Evolutionary conservation across 306 rosid genomes (phyloP).

Genomic region (Geum urbanum): DNA sequence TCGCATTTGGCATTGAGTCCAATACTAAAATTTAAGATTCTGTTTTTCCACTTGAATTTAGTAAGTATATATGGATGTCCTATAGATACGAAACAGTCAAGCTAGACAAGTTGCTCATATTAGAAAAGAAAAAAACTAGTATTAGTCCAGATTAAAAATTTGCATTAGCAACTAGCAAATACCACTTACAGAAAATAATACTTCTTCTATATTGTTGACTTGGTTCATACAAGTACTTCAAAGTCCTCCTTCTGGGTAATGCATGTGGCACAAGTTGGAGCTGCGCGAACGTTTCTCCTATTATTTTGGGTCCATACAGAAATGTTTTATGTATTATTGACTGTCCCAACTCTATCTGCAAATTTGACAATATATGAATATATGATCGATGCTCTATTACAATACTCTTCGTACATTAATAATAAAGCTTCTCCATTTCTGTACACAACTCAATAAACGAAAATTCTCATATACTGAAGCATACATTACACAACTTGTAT

Average conservation of each 20-base stretch:
- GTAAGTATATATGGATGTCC: background rate
- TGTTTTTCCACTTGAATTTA: background rate
- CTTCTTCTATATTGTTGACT: background rate
- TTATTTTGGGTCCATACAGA: no score
- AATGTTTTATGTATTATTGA: no score
- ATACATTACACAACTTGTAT: no score
- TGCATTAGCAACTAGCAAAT: background rate
- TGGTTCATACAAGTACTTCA: background rate
- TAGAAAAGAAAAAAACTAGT: background rate
- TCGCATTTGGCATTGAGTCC: no score
- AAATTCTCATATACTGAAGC: no score
- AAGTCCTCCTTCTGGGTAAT: background rate
- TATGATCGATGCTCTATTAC: no score
- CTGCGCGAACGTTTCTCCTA: background rate
- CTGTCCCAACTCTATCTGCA: no score
- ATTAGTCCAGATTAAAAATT: background rate
- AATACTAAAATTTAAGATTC: background rate
- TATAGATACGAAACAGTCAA: background rate
- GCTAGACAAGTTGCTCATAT: background rate
- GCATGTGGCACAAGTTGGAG: background rate
- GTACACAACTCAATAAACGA: no score
- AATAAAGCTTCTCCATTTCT: no score
- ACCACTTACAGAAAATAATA: background rate
- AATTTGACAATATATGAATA: no score
- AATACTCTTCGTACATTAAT: no score